phyloP scores from a whole-genome alignment of 768 basidiomycete genomes.

The Leccinellum albellum region DNA sequence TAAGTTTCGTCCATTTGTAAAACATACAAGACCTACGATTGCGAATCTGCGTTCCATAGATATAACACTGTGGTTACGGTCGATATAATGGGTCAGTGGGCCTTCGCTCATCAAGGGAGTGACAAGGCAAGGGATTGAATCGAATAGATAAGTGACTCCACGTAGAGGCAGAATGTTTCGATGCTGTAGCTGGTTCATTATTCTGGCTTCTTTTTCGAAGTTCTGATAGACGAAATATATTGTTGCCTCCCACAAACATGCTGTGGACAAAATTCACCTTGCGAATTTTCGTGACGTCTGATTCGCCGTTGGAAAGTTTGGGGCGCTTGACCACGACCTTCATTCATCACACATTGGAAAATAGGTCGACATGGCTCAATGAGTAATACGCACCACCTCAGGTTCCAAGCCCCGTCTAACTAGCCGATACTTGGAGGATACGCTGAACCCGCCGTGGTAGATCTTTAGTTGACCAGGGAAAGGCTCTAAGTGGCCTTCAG shows the following conservation, averaged over 20 bases:
- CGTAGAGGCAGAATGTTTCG: conserved; percentile 12
- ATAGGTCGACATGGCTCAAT: neutral
- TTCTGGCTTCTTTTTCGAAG: conserved; percentile 7
- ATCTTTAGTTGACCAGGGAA: conserved; percentile 8
- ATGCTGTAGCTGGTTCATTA: conserved; percentile 5
- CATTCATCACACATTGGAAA: neutral
- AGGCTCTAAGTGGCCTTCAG: conserved; percentile 1
- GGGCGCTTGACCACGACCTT: conserved; percentile 15
- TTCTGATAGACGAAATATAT: neutral
- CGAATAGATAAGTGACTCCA: conserved; percentile 9
- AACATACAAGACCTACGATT: neutral
- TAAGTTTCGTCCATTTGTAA: neutral
- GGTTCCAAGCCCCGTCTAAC: conserved; percentile 1
- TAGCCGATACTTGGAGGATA: conserved; percentile 1
- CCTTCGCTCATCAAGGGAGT: conserved; percentile 16
- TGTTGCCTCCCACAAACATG: neutral
- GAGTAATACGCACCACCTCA: conserved; percentile 8
- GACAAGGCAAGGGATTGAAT: conserved; percentile 8
- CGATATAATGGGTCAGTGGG: neutral
- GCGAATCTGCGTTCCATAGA: neutral
- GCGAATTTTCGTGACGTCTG: neutral
- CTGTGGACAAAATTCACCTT: conserved; percentile 3
- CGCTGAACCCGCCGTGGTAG: conserved; percentile 10
- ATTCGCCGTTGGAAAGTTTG: neutral
- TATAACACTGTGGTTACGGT: neutral